Percentiles rank a stretch among this genome's conserved stretches.
Evolutionary conservation across 225 moss, liverwort and hornwort species (phyloP).

Genomic region (Takakia lepidozioides): DNA sequence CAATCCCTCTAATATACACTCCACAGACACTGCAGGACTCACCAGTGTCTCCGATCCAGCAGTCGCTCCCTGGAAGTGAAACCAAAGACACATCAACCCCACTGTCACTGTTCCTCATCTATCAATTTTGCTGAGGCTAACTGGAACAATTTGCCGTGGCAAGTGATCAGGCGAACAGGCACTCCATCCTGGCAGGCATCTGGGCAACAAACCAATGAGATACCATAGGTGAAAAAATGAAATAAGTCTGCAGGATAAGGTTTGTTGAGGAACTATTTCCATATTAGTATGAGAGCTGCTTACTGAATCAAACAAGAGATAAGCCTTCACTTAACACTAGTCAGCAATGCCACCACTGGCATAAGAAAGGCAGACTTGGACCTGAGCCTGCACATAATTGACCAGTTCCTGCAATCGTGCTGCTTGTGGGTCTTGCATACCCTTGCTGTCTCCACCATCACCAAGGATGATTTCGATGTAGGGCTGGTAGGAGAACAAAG

Average conservation of each 20-base stretch:
- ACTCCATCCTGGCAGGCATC: no score
- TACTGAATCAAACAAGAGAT: background rate
- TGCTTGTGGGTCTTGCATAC: constrained; percentile 67
- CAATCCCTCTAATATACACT: constrained; percentile 60
- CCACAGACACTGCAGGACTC: constrained; percentile 41
- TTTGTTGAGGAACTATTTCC: no score
- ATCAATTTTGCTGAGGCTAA: no score
- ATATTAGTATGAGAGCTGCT: no score
- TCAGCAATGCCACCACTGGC: no score
- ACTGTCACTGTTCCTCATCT: no score
- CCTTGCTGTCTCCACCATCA: constrained; percentile 32
- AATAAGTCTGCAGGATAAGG: no score
- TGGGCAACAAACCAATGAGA: no score
- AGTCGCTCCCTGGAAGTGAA: constrained; percentile 38
- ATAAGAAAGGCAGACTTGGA: constrained; percentile 1
- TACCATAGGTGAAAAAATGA: no score
- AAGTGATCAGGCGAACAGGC: no score
- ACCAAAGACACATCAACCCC: background rate
- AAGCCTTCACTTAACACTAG: background rate
- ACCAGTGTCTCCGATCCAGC: constrained; percentile 46
- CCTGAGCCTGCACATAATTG: constrained; percentile 79
- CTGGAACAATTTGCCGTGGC: no score
- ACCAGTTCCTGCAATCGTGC: constrained; percentile 76
- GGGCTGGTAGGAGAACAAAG: constrained; percentile 30
- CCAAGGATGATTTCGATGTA: constrained; percentile 77